phyloP scores from a whole-genome alignment of 306 rosid genomes.

The Dalbergia cultrata region DNA sequence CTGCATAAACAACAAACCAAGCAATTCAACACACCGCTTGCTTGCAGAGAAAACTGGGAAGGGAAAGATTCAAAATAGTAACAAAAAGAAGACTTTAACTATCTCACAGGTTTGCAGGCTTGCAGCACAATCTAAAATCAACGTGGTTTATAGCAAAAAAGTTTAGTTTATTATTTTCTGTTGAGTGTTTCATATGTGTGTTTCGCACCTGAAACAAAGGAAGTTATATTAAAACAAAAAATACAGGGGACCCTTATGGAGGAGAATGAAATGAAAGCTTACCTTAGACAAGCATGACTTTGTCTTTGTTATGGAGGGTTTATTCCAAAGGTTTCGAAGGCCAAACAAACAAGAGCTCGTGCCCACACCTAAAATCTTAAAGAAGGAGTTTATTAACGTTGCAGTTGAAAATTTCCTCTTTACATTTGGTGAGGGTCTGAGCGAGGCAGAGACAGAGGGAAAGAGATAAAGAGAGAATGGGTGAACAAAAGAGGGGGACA shows the following conservation, averaged over 20 bases:
- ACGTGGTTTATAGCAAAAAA: not conserved
- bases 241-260: not conserved
- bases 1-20: conserved; percentile 25
- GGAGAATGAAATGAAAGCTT: conserved; percentile 23
- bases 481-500: not conserved
- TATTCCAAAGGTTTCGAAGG: not conserved
- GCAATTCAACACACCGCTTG: not conserved
- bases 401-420: conserved; percentile 25
- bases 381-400: conserved; percentile 20
- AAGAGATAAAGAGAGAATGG: too few relatives aligned
- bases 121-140: not conserved
- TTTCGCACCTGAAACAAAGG: conserved; percentile 9
- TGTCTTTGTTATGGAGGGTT: not conserved
- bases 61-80: not conserved
- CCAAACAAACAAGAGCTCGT: not conserved
- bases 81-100: too few relatives aligned
- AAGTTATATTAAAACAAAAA: not conserved
- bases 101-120: too few relatives aligned
- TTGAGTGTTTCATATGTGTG: not conserved
- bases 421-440: conserved; percentile 43
- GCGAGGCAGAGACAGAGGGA: not conserved
- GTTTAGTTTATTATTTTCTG: not conserved
- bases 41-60: conserved; percentile 38
- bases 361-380: conserved; percentile 36
- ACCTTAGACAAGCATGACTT: conserved; percentile 60